Conservation (phyloP, 2,329 filamentous ascomycete genomes). For the Alternaria angustiovoidea region DNA sequence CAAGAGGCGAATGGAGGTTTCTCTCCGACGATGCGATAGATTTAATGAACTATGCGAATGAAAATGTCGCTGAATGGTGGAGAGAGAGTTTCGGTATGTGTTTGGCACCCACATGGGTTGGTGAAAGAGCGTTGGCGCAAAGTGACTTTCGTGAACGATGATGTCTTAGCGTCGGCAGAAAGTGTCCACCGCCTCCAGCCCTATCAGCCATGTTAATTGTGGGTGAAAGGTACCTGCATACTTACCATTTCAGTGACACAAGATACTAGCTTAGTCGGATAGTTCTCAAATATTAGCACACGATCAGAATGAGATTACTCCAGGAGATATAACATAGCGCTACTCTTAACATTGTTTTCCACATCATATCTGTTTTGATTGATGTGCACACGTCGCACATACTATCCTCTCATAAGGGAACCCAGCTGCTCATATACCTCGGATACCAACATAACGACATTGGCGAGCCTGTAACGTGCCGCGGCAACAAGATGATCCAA, state of each 20-base stretch:
- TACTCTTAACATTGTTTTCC: neutral
- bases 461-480: neutral
- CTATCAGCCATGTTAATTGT: constrained; percentile 18
- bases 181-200: constrained; percentile 44
- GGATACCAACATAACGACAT: neutral
- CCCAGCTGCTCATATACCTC: neutral
- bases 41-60: neutral
- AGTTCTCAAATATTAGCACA: neutral
- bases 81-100: neutral
- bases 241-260: neutral
- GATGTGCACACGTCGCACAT: neutral
- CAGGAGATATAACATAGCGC: neutral
- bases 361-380: constrained; percentile 1
- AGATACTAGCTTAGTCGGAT: neutral
- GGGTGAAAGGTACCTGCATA: constrained; percentile 16
- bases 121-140: constrained; percentile 21
- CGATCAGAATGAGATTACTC: neutral
- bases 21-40: neutral
- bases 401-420: neutral
- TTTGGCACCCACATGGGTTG: neutral
- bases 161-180: constrained; percentile 32
- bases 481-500: neutral
- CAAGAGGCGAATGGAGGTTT: neutral
- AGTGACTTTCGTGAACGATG: constrained; percentile 13
- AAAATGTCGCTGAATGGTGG: too few relatives aligned